A percentile compares a stretch with the other conserved stretches of the same genome.
Conservation (phyloP, 2,329 filamentous ascomycete genomes). For the Alternaria metachromatica region DNA sequence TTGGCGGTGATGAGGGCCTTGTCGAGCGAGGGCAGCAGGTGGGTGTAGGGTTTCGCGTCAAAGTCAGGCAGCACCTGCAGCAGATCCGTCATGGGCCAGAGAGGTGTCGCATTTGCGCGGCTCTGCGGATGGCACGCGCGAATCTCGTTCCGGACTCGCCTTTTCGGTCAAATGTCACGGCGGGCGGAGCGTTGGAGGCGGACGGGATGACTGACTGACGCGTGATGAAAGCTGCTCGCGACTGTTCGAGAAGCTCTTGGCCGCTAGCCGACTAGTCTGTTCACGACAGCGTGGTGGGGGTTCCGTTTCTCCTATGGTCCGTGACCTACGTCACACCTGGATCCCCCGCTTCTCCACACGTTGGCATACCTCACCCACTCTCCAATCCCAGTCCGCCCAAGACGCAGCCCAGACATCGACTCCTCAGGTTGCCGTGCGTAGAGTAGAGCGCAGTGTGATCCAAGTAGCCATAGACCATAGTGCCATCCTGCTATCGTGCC, state of each 20-base stretch:
- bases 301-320: conserved; percentile 26
- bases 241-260: background rate
- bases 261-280: background rate
- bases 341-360: conserved; percentile 25
- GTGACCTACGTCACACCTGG: conserved; percentile 24
- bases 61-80: conserved; percentile 82
- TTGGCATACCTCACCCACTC: conserved; percentile 23
- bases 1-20: conserved; percentile 76
- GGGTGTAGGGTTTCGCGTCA: conserved; percentile 70
- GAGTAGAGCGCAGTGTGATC: conserved; percentile 6
- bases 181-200: background rate
- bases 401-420: conserved; percentile 11
- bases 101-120: conserved; percentile 38
- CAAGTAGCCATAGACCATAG: background rate
- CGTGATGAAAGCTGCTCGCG: conserved; percentile 5
- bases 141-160: conserved; percentile 5
- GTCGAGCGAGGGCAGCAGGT: conserved; percentile 81
- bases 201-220: background rate
- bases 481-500: background rate
- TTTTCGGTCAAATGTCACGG: conserved; percentile 5
- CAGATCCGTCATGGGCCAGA: conserved; percentile 78
- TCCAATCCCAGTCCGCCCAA: conserved; percentile 7
- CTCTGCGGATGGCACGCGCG: conserved; percentile 41
- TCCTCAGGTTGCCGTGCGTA: conserved; percentile 1
- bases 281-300: background rate